Evolutionary conservation across 805 yeast genomes (phyloP), one percentile per base, ranked within the genome.

Genomic region (Suhomyces kilbournensis): DNA sequence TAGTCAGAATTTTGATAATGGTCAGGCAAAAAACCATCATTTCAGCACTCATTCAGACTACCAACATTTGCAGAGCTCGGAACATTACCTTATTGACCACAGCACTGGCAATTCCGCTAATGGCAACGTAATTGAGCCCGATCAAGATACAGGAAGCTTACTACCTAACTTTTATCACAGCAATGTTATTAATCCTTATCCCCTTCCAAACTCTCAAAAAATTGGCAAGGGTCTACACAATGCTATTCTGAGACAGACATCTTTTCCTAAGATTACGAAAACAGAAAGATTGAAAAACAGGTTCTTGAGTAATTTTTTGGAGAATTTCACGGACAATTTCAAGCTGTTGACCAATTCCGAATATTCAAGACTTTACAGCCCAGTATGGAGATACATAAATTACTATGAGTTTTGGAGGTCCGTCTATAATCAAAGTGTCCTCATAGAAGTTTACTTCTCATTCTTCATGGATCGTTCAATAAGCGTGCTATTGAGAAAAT

Each of bases 401-500:
- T 58, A 55, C 19, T 56, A 60, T 30, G 47, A 42, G 20, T 60
- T 74, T 44, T 74, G 77, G 78, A 53, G 57, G n/a, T 51, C 63
- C 0, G 52, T 72, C 22, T 67, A 67, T 52, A 59, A 66, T 45
- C 67, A 64, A 45, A 63, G 70, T 17, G 60, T 62, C 3, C 57
- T 61, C 4, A 58, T 70, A 42, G 62, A 68, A 34, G 60, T 70
- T 7, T 72, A 71, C 51, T 69, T 66, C 54, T 63, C 65, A 2
- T 74, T 72, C 53, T 67, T 74, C 53, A 66, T 74, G 57, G 77
- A 74, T 49, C 63, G 71, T 47, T 64, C 76, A 0, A 58, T 72
- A 43, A 73, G 68, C 49, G 60, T 70, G 7, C 54, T 69, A 12
- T 50, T 62, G 30, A 56, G 47, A 20, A 53, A 48, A 5, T 60